phyloP scores from a whole-genome alignment of 192 early-diverging fungal genomes.

The Phycomyces blakesleeanus region DNA sequence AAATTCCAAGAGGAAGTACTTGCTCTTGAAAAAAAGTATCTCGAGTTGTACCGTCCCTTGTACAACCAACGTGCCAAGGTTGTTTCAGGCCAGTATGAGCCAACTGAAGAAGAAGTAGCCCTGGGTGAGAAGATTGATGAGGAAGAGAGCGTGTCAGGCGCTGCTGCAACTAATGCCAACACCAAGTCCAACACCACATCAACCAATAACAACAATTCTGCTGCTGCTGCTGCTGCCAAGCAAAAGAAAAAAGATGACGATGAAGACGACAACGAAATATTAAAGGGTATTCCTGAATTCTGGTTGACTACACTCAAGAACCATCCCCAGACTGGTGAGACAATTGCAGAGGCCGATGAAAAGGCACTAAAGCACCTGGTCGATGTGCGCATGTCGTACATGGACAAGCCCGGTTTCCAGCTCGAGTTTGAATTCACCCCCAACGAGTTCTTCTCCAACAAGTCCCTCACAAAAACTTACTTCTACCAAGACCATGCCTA shows the following conservation, averaged over 20 bases:
- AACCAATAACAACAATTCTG: too few species aligned
- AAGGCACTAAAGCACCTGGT: constrained; percentile 81
- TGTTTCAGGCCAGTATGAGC: constrained; percentile 79
- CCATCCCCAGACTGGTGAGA: constrained; percentile 71
- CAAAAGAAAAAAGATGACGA: constrained; percentile 43
- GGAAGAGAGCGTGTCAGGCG: constrained; percentile 45
- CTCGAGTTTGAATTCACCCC: constrained; percentile 89
- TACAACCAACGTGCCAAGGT: constrained; percentile 85
- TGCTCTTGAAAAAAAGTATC: constrained; percentile 96
- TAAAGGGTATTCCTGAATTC: constrained; percentile 87
- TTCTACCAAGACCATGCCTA: constrained; percentile 81
- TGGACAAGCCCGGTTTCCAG: constrained; percentile 89
- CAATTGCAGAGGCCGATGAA: constrained; percentile 91
- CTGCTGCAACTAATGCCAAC: too few species aligned
- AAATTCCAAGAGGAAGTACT: constrained; percentile 93
- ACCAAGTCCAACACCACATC: too few species aligned
- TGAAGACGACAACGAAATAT: constrained; percentile 43
- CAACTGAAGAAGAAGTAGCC: constrained; percentile 86
- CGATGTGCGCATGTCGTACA: constrained; percentile 85
- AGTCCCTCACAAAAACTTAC: constrained; percentile 88
- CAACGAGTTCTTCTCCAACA: constrained; percentile 91
- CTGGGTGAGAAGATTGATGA: constrained; percentile 61
- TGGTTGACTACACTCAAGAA: constrained; percentile 94
- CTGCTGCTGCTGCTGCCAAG: too few species aligned
- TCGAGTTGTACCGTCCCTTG: constrained; percentile 77